Base-by-base conservation (phyloP, 2,329 filamentous ascomycete genomes). In the Xylariaceae sp. region DNA sequence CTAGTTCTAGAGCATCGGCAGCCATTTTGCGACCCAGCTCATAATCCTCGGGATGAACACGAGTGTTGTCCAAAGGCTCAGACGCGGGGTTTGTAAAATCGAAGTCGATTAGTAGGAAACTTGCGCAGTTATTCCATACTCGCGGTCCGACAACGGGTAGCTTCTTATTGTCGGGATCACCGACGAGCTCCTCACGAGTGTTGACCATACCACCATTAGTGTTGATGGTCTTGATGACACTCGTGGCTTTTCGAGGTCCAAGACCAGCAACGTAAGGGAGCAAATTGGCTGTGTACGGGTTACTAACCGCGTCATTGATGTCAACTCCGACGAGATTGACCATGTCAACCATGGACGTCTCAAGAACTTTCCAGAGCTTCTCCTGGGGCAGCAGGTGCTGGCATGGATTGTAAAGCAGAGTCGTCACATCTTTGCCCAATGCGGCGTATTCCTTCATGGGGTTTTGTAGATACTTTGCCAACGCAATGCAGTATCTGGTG, bases 21-120 rank as follows among this genome's bases (percentile, higher is more conserved):
- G 94, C 94, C 88, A 99, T 97, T 77, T 99, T 99, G 67, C 93
- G 90, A 53, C 92, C 94, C 62, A 99, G 87, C 67, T 99, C 94
- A 74, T 99, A 99, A 72, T 99, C 94, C 77, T 99, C 94, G 1
- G 94, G 94, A 70, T 99, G 94, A 15, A 99, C 92, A 78, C 94
- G 89, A 51, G 94, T 99, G 72, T 94, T 96, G 75, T 99, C 94
- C 30, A 99, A 81, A 60, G 95, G 96, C 72, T 99, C 94, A 0
- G 92, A 90, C 11, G 89, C 83, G 1, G 87, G 82, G 67, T 90
- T 91, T 11, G 87, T 86, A n/a, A 85, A 82, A 65, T 97, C 92
- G 70, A 91, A 97, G 56, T 89, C 87, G 61, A 99, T 90, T 71
- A 86, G 95, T 41, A 99, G 77, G 77, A 97, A 97, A 77, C 92